Conservation (phyloP, 495 filamentous ascomycete species). For the Chaetomium fimeti region DNA sequence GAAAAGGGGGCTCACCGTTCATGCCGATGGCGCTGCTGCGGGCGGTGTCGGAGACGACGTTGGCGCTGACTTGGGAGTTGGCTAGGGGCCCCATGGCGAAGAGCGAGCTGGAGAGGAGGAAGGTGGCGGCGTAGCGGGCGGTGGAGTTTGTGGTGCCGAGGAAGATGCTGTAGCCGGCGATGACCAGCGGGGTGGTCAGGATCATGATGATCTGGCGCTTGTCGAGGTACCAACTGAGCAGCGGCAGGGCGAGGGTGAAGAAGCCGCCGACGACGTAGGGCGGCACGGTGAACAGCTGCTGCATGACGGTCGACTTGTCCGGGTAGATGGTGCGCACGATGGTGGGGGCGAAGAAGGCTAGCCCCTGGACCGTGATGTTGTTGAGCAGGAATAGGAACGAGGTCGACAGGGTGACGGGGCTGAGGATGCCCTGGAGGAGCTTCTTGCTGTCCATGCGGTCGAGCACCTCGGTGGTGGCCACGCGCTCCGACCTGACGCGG, state of each 20-base stretch:
- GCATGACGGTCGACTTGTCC: slow-evolving; percentile 48
- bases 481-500: slow-evolving; percentile 63
- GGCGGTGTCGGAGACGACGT: slow-evolving; percentile 69
- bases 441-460: slow-evolving; percentile 64
- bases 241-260: slow-evolving; percentile 62
- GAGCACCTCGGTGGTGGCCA: slow-evolving; percentile 61
- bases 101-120: slow-evolving; percentile 64
- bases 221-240: slow-evolving; percentile 60
- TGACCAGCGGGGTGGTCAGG: slow-evolving; percentile 53
- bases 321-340: slow-evolving; percentile 70
- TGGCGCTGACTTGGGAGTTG: slow-evolving; percentile 65
- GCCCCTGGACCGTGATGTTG: slow-evolving; percentile 73
- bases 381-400: slow-evolving; percentile 66
- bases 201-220: slow-evolving; percentile 64
- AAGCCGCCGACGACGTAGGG: slow-evolving; percentile 69
- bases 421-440: slow-evolving; percentile 42
- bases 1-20: slow-evolving; percentile 15
- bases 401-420: slow-evolving; percentile 48
- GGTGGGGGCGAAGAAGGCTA: slow-evolving; percentile 71
- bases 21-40: slow-evolving; percentile 61
- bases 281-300: slow-evolving; percentile 64
- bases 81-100: slow-evolving; percentile 67
- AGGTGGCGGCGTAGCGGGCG: slow-evolving; percentile 69
- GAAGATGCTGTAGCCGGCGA: slow-evolving; percentile 73
- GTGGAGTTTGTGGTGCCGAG: slow-evolving; percentile 52